Conservation (phyloP, 1,284 basidiomycete species). For the Trametes sp. region DNA sequence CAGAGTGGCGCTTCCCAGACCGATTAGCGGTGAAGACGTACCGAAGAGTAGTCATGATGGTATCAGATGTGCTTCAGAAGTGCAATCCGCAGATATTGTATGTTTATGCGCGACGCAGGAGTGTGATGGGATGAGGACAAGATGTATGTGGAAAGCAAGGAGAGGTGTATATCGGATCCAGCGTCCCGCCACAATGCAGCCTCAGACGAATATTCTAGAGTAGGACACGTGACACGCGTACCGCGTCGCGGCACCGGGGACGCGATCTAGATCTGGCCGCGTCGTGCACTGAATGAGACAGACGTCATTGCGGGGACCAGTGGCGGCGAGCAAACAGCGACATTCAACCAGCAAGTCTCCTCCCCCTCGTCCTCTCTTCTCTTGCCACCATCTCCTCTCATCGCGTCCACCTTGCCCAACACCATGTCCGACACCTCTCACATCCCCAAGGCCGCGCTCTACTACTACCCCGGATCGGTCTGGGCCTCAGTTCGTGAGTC, state of each 20-base stretch:
- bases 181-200: neutral
- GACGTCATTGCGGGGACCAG: conserved; percentile 19
- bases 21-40: conserved; percentile 1
- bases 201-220: conserved; percentile 35
- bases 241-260: conserved; percentile 8
- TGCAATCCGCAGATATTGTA: neutral
- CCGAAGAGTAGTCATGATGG: conserved; percentile 25
- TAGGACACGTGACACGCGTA: conserved; percentile 30
- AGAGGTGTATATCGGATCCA: neutral
- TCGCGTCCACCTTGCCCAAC: neutral
- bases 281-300: conserved; percentile 8
- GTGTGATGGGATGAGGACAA: too few species aligned
- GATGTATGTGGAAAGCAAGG: neutral
- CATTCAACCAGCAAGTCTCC: conserved; percentile 18
- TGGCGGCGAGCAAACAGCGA: conserved; percentile 20
- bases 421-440: conserved; percentile 29
- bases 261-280: conserved; percentile 18
- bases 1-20: neutral
- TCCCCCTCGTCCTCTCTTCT: conserved; percentile 10
- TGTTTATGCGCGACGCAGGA: neutral
- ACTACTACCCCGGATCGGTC: conserved; percentile 58
- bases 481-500: conserved; percentile 70
- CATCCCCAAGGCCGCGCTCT: conserved; percentile 46
- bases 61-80: neutral
- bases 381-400: conserved; percentile 3